A percentile compares a stretch with the other conserved stretches of the same genome.
Conservation (phyloP, 176 grass and related monocot species). For the Oryza nivara region DNA sequence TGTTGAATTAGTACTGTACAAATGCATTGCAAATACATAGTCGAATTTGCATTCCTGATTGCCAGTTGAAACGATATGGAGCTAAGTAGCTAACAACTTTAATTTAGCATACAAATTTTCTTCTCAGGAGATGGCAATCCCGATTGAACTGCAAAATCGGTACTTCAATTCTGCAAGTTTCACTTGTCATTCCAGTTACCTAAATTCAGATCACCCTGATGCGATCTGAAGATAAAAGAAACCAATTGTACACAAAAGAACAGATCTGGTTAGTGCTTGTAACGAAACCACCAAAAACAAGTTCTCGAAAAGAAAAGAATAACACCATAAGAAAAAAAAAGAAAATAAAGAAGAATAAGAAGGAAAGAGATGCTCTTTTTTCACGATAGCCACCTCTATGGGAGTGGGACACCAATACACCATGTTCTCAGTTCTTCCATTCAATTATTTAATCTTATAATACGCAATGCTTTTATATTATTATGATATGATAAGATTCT, state of each 20-base stretch:
- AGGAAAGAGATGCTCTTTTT: background rate
- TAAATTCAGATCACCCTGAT: constrained; percentile 34
- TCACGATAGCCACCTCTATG: background rate
- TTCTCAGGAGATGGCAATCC: background rate
- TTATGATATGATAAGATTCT: background rate
- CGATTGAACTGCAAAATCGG: background rate
- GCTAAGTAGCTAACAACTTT: background rate
- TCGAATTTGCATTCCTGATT: background rate
- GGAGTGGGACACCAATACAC: constrained; percentile 12
- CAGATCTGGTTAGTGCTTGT: constrained; percentile 12
- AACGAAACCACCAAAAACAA: constrained; percentile 16
- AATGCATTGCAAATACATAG: background rate
- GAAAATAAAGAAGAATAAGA: no score
- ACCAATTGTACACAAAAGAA: background rate
- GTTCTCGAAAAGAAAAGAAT: background rate
- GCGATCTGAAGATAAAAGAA: constrained; percentile 25
- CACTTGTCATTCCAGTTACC: background rate
- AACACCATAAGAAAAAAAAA: background rate
- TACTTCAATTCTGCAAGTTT: background rate
- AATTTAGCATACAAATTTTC: background rate
- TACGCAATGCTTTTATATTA: background rate
- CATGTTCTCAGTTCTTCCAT: background rate
- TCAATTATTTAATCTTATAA: background rate
- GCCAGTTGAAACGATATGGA: background rate
- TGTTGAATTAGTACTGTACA: background rate